Evolutionary conservation across 163 green algal species (phyloP).

Genomic region (Chloroidium sp.): DNA sequence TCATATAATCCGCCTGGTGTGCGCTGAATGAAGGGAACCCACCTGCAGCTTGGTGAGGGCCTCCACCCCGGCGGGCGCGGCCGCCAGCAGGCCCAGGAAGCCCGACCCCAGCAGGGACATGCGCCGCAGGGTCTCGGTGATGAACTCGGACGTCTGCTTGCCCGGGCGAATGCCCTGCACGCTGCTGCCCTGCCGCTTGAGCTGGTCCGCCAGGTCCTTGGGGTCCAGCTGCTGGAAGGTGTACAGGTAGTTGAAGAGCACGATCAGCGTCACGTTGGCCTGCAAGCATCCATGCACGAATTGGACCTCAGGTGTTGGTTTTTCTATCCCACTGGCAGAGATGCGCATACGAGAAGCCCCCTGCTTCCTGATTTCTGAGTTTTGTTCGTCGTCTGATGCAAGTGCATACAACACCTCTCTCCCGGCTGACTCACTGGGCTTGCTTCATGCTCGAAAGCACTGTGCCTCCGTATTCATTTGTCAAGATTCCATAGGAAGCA

Average conservation of each 20-base stretch:
- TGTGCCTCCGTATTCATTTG: too few relatives aligned
- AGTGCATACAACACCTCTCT: too few relatives aligned
- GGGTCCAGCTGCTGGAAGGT: conserved; percentile 97
- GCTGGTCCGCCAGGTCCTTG: conserved; percentile 90
- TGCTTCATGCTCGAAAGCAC: too few relatives aligned
- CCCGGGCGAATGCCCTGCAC: conserved; percentile 85
- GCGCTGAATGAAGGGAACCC: neutral
- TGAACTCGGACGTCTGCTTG: conserved; percentile 76
- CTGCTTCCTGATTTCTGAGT: too few relatives aligned
- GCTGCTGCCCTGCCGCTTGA: conserved; percentile 83
- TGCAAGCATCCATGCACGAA: conserved; percentile 2
- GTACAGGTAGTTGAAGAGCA: conserved; percentile 99
- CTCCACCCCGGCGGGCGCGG: conserved; percentile 80
- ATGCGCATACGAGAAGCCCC: too few relatives aligned
- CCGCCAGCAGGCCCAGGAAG: conserved; percentile 83
- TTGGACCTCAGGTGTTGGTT: too few relatives aligned
- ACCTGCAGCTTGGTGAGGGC: conserved; percentile 69
- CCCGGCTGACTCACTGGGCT: too few relatives aligned
- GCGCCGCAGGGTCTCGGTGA: conserved; percentile 73
- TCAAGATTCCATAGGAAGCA: too few relatives aligned
- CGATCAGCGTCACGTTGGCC: conserved; percentile 86
- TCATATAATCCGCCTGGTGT: too few relatives aligned
- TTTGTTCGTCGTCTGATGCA: too few relatives aligned
- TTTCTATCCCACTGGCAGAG: too few relatives aligned
- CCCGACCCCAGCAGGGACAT: conserved; percentile 85